These are phyloP conservation scores for Rhodotorula kratochvilovae DNA, from an alignment of 768 basidiomycete species.

Conservation along the genomic window DNA sequence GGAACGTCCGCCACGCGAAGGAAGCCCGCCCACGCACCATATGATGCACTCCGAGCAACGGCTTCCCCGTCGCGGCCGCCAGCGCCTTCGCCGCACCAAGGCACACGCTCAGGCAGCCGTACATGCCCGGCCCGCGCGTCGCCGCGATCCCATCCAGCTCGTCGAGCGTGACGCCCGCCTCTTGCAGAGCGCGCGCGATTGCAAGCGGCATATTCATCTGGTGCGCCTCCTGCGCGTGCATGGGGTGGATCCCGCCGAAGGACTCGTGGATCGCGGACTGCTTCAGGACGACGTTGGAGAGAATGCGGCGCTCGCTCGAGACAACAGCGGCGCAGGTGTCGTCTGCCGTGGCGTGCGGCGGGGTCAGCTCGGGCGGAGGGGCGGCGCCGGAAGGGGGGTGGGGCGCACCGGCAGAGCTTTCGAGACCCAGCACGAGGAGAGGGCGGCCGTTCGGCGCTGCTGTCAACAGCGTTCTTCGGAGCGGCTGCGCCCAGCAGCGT, in stretches of 20 bases:
- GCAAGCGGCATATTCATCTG: conserved; percentile 77
- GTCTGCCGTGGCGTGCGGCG: conserved; percentile 51
- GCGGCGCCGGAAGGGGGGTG: neutral
- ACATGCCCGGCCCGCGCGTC: conserved; percentile 70
- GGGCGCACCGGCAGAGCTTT: conserved; percentile 34
- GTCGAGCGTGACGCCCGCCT: conserved; percentile 58
- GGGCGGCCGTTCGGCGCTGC: neutral
- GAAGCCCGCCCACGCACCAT: conserved; percentile 60
- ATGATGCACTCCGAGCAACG: conserved; percentile 80
- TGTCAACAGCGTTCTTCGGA: neutral
- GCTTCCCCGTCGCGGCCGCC: conserved; percentile 70
- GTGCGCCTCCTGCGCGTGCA: conserved; percentile 60
- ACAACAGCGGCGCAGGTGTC: conserved; percentile 90
- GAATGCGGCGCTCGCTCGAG: conserved; percentile 59
- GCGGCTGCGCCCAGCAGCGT: rapidly evolving
- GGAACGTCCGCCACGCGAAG: neutral
- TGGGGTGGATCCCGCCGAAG: conserved; percentile 48
- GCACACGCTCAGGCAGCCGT: conserved; percentile 73
- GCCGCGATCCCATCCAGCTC: conserved; percentile 84
- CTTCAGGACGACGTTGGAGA: conserved; percentile 80
- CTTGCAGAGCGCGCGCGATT: conserved; percentile 61
- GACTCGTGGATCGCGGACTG: conserved; percentile 57
- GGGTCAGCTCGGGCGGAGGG: neutral
- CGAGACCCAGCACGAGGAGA: conserved; percentile 38
- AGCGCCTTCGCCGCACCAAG: conserved; percentile 79